Percentiles rank a stretch among this genome's conserved stretches.
Evolutionary conservation across 208 protist species (phyloP).

Genomic region (Crithidia sp.): DNA sequence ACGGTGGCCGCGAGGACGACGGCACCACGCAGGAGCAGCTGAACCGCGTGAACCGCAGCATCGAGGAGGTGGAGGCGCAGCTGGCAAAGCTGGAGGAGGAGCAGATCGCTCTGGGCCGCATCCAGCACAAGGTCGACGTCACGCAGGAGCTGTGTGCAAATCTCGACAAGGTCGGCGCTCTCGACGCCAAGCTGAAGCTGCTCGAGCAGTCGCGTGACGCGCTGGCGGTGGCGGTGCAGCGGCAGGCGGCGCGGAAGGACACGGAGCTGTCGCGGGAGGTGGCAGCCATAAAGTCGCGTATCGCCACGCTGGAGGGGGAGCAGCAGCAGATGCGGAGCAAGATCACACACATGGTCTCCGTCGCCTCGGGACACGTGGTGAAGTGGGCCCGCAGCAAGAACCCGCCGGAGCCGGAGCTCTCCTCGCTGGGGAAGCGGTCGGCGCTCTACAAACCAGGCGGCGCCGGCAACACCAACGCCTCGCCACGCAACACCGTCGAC

Average conservation of each 20-base stretch:
- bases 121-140: conserved; percentile 69
- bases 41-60: conserved; percentile 50
- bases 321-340: conserved; percentile 62
- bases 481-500: conserved; percentile 38
- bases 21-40: conserved; percentile 54
- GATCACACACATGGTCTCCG: conserved; percentile 68
- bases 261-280: conserved; percentile 60
- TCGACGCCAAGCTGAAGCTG: conserved; percentile 63
- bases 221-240: conserved; percentile 34
- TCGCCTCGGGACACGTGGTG: conserved; percentile 68
- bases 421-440: conserved; percentile 19
- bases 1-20: conserved; percentile 9
- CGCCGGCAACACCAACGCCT: conserved; percentile 10
- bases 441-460: conserved; percentile 21
- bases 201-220: conserved; percentile 56
- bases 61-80: conserved; percentile 54
- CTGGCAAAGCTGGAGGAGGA: conserved; percentile 62
- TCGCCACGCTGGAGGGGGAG: conserved; percentile 52
- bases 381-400: conserved; percentile 86
- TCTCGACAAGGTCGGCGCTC: conserved; percentile 55
- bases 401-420: conserved; percentile 53
- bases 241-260: conserved; percentile 26
- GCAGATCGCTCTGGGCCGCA: conserved; percentile 48
- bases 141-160: conserved; percentile 54
- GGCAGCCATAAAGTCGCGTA: conserved; percentile 57